Evolutionary conservation across 2,329 filamentous ascomycete genomes (phyloP), one percentile per base, ranked within the genome.

Genomic region (Sporothrix mexicana): DNA sequence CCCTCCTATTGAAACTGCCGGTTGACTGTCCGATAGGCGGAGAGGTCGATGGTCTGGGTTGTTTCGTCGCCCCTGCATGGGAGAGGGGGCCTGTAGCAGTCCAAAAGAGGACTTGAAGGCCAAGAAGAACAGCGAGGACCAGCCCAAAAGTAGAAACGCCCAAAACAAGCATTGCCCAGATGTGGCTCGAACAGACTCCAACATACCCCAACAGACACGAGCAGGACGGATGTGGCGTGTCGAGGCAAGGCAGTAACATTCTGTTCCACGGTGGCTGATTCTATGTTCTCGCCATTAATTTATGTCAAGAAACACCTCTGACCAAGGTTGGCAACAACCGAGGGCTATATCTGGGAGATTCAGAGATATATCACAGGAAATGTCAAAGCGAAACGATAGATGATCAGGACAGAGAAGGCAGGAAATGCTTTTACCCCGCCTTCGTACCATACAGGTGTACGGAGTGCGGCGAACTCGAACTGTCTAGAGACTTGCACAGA

Each of bases 21-120:
- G 64, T 51, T 51, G 64, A 4, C 23, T 51, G 64, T 36, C 62
- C 64, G 23, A 67, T 51, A 51, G 64, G 64, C 23, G 64, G 43
- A 67, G 47, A 51, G 13, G 13, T 17, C 15, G 23, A 30, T 8
- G 6, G 43, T 67, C 13, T 67, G 45, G 64, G 20, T 15, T 30
- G 64, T 67, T 67, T 51, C 23, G 47, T 4, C 45, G 23, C 23
- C 45, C 23, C 64, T 51, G 64, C 45, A 67, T 45, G 15, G 15
- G 64, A 1, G 45, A 12, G 25, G 3, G 1, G 25, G 51, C 61
- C 10, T 62, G 41, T 12, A 7, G 25, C 30, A 36, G 30, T 36
- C 30, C 30, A 53, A 20, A 53, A 17, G 20, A 30, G 0, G 61
- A 49, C 62, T 8, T 64, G 36, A 41, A 15, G 45, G 36, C 36